phyloP scores from a whole-genome alignment of 1,139 yeast species.

The Pichia cactophila region DNA sequence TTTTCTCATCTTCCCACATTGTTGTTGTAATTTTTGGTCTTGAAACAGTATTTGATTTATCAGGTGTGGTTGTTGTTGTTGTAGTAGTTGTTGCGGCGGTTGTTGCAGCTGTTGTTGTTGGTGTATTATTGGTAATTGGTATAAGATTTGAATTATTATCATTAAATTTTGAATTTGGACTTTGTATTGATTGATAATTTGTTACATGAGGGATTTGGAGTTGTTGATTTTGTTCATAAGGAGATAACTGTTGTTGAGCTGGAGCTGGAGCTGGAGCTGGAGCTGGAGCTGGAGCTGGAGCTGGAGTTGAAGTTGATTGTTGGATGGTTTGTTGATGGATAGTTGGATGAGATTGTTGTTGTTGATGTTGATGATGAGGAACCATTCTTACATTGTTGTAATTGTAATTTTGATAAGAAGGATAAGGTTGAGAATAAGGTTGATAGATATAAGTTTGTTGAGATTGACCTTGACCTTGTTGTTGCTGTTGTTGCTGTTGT shows the following conservation, averaged over 20 bases:
- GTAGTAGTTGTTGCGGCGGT: constrained; percentile 8
- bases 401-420: background rate
- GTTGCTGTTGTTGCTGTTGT: background rate
- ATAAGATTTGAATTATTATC: too few species aligned
- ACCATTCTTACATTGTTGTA: background rate
- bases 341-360: background rate
- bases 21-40: constrained; percentile 90
- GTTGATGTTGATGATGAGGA: background rate
- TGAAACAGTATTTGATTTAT: constrained; percentile 53
- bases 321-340: background rate
- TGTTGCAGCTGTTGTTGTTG: constrained; percentile 7
- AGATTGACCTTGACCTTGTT: background rate
- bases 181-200: background rate
- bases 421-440: background rate
- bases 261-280: background rate
- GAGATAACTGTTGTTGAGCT: background rate
- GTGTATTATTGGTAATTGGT: too few species aligned
- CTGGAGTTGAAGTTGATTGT: background rate
- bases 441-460: background rate
- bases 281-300: background rate
- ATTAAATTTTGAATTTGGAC: background rate
- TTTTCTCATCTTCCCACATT: constrained; percentile 96
- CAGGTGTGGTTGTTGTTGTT: constrained; percentile 32
- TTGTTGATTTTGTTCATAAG: background rate
- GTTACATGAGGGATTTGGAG: background rate